These are phyloP conservation scores for Prosopis cineraria DNA, from an alignment of 306 rosid genomes.

Conservation along the genomic window DNA sequence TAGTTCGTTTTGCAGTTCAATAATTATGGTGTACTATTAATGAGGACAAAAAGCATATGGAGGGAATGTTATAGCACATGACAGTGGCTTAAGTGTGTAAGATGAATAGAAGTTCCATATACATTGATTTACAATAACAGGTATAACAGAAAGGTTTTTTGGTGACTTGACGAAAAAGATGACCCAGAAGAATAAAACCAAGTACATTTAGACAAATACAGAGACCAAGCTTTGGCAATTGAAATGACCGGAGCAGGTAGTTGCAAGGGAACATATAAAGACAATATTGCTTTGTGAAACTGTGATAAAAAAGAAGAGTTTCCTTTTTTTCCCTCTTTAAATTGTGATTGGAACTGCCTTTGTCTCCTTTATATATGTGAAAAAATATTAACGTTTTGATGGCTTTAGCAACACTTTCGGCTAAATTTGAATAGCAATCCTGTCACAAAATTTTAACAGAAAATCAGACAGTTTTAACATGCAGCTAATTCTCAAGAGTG, in stretches of 20 bases:
- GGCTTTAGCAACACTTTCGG: neutral
- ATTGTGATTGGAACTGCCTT: conserved; percentile 25
- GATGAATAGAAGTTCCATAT: conserved; percentile 17
- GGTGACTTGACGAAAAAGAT: neutral
- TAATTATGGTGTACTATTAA: conserved; percentile 30
- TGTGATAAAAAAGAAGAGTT: neutral
- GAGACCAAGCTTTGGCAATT: neutral
- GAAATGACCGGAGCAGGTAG: conserved; percentile 11
- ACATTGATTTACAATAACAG: neutral
- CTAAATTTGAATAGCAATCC: neutral
- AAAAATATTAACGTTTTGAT: neutral
- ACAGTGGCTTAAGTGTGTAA: neutral
- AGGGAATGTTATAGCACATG: neutral
- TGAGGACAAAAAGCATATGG: neutral
- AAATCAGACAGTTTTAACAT: neutral
- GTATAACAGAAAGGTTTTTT: neutral
- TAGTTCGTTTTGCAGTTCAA: conserved; percentile 15
- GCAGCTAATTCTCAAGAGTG: neutral
- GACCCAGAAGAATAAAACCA: neutral
- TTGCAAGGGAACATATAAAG: conserved; percentile 22
- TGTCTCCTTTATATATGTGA: conserved; percentile 18
- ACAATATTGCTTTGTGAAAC: conserved; percentile 20
- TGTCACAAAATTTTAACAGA: neutral
- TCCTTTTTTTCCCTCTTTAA: conserved; percentile 22
- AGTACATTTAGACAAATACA: neutral